Percentiles rank a stretch among this genome's conserved stretches.
These are phyloP conservation scores for Zizania palustris DNA, from an alignment of 202 grass and related monocot species.

Conservation along the genomic window DNA sequence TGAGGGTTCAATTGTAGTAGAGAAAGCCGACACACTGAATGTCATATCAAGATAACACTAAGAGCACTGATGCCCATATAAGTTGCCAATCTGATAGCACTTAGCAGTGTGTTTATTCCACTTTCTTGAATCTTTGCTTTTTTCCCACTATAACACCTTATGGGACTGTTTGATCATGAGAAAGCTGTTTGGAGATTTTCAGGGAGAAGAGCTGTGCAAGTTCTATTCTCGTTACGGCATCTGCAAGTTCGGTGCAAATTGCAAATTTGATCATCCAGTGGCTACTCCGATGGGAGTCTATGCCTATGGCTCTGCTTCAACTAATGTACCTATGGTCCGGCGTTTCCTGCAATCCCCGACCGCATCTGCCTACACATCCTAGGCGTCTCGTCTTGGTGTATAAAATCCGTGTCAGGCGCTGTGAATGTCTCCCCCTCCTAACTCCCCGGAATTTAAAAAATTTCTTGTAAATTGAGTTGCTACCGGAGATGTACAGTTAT, in stretches of 20 bases:
- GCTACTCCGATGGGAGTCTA: constrained; percentile 73
- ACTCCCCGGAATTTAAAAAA: constrained; percentile 60
- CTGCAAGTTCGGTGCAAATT: constrained; percentile 89
- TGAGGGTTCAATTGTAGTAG: not conserved
- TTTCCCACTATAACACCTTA: constrained; percentile 4
- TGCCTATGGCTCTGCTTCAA: constrained; percentile 61
- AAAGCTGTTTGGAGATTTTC: constrained; percentile 22
- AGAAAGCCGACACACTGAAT: not conserved
- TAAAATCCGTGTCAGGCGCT: constrained; percentile 45
- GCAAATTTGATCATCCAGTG: constrained; percentile 94
- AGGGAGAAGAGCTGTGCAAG: constrained; percentile 86
- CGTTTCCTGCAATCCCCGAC: constrained; percentile 62
- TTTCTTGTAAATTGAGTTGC: constrained; percentile 83
- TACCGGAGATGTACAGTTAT: constrained; percentile 74
- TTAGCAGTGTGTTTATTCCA: not conserved
- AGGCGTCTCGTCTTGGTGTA: constrained; percentile 48
- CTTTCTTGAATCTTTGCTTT: not conserved
- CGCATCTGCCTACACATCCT: constrained; percentile 43
- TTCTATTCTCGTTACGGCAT: constrained; percentile 93
- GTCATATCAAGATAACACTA: not conserved
- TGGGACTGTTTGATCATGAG: not conserved
- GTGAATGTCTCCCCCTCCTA: constrained; percentile 53
- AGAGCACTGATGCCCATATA: constrained; percentile 1
- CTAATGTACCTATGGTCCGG: constrained; percentile 51
- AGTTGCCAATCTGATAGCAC: not conserved